Percentiles rank a stretch among this genome's conserved stretches.
phyloP scores from a whole-genome alignment of 768 basidiomycete species.

The Kwoniella bestiolae region DNA sequence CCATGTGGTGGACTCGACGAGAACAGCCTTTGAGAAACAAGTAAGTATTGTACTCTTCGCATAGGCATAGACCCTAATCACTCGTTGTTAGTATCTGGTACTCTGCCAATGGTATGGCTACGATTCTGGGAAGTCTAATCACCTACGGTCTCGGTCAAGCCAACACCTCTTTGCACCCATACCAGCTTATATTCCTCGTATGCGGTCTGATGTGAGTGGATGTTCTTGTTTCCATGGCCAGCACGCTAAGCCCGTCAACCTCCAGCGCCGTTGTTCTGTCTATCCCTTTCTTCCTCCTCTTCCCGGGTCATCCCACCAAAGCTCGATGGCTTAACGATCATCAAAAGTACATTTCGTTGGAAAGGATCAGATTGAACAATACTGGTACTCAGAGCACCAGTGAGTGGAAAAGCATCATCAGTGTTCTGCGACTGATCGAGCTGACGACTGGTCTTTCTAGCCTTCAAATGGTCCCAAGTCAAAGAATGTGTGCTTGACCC shows the following conservation, averaged over 20 bases:
- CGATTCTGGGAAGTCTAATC: slow-evolving; percentile 49
- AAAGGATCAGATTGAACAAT: slow-evolving; percentile 39
- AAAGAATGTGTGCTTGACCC: slow-evolving; percentile 56
- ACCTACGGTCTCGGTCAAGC: slow-evolving; percentile 62
- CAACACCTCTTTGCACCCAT: slow-evolving; percentile 57
- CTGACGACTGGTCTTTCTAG: not conserved
- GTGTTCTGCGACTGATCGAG: too few species aligned
- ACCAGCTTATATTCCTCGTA: slow-evolving; percentile 62
- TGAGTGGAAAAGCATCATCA: not conserved
- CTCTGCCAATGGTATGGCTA: slow-evolving; percentile 60
- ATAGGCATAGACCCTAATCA: not conserved
- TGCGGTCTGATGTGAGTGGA: slow-evolving; percentile 57
- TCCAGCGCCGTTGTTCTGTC: slow-evolving; percentile 21
- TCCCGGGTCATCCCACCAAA: slow-evolving; percentile 56
- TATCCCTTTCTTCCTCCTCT: slow-evolving; percentile 43
- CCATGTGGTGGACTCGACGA: slow-evolving; percentile 63
- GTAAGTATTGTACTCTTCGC: not conserved
- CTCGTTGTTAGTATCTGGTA: slow-evolving; percentile 45
- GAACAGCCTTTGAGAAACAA: slow-evolving; percentile 61
- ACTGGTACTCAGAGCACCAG: slow-evolving; percentile 41
- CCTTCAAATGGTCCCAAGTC: slow-evolving; percentile 46
- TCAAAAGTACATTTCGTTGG: slow-evolving; percentile 55
- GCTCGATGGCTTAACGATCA: slow-evolving; percentile 35
- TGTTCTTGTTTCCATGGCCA: not conserved
- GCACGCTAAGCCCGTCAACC: too few species aligned